A percentile compares a stretch with the other conserved stretches of the same genome.
These are phyloP conservation scores for Azolla pinnata DNA, from an alignment of 75 land plant genomes.

Conservation along the genomic window DNA sequence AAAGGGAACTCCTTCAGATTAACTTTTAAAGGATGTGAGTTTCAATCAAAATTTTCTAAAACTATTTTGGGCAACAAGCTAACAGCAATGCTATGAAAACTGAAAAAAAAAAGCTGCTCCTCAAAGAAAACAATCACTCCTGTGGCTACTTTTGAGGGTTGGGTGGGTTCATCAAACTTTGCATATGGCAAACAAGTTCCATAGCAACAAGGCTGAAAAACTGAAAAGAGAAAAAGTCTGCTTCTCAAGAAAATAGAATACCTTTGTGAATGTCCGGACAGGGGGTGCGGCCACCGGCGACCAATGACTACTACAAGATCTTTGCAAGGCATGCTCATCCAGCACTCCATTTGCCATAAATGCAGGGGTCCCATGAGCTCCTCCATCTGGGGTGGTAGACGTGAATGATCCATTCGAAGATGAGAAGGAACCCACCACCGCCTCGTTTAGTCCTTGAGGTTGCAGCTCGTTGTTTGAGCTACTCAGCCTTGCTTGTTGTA, in stretches of 20 bases:
- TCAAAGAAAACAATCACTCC: no score
- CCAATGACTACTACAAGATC: constrained; percentile 41
- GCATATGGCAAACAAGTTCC: no score
- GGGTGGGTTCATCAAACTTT: no score
- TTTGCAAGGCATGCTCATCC: constrained; percentile 48
- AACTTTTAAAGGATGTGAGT: no score
- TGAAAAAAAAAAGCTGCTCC: no score
- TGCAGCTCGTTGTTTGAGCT: constrained; percentile 2
- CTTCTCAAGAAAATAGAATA: constrained; percentile 7
- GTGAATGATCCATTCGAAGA: constrained; percentile 5
- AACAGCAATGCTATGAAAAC: no score
- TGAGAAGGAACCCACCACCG: constrained; percentile 5
- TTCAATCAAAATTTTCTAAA: no score
- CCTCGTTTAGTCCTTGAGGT: background rate
- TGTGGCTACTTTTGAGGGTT: no score
- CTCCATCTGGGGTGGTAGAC: constrained; percentile 14
- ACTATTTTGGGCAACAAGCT: no score
- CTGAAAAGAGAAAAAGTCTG: background rate
- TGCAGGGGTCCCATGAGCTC: constrained; percentile 20
- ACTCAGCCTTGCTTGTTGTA: background rate
- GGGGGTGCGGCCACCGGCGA: constrained; percentile 52
- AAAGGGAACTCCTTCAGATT: no score
- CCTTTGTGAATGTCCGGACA: constrained; percentile 91
- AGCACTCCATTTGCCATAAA: constrained; percentile 44
- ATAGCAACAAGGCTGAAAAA: background rate